Conservation (phyloP, 176 grass and related monocot genomes). For the Oryza longistaminata region DNA sequence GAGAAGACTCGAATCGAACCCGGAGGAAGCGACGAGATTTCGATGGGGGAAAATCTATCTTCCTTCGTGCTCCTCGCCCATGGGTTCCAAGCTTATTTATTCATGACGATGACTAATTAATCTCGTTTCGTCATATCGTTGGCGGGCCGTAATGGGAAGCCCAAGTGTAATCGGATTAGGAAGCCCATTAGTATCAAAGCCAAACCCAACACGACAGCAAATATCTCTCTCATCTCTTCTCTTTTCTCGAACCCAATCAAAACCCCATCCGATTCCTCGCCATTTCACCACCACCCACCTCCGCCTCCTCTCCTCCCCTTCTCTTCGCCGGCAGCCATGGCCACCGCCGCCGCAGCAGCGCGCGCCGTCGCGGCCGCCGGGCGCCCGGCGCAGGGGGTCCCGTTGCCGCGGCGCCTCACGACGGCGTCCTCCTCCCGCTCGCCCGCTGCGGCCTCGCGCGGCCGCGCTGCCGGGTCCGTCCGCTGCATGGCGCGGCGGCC, state of each 20-base stretch:
- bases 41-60: slow-evolving; percentile 13
- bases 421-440: neutral
- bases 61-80: neutral
- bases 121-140: neutral
- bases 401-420: neutral
- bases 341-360: slow-evolving; percentile 35
- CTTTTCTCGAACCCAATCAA: slow-evolving; percentile 28
- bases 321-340: slow-evolving; percentile 12
- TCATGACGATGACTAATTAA: neutral
- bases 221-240: slow-evolving; percentile 19
- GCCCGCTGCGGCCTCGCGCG: slow-evolving; percentile 21
- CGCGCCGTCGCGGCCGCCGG: slow-evolving; percentile 43
- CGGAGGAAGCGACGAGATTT: neutral
- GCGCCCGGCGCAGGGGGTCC: slow-evolving; percentile 12
- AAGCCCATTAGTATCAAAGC: neutral
- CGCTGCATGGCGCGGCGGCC: slow-evolving; percentile 78
- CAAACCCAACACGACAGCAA: neutral
- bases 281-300: neutral
- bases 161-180: neutral
- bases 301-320: neutral
- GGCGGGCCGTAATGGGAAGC: neutral
- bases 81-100: slow-evolving; percentile 1
- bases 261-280: slow-evolving; percentile 47
- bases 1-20: slow-evolving; percentile 14
- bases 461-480: slow-evolving; percentile 43